Evolutionary conservation across 2,329 filamentous ascomycete genomes (phyloP), one percentile per base, ranked within the genome.

Genomic region (Didymella glomerata): DNA sequence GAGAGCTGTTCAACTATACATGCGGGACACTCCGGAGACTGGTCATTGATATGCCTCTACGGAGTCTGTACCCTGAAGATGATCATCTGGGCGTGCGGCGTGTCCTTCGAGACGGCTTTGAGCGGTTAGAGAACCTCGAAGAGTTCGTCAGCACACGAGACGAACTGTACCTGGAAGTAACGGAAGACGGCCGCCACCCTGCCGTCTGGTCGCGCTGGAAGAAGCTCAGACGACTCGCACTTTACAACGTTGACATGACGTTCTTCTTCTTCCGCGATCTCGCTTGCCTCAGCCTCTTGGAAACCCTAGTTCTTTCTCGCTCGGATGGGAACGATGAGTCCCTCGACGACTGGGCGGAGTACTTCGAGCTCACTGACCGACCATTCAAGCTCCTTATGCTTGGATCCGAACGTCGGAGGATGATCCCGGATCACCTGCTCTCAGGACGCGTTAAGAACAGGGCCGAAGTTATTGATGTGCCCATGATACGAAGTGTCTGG

Each of bases 141-240:
- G 81, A 84, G 63, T 82, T 85, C 54, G 78, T 80, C 41, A 81
- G 79, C 64, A 73, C 83, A 20, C 76, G 75, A 8, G 81, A 83
- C 48, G 82, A 83, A 60, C 76, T 82, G 5, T 75, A 73, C n/a
- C 65, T 83, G 54, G 73, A 71, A 47, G 60, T 77, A 0, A 53
- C 58, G 18, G 61, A 52, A 14, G 50, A 58, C 6, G 57, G 44
- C 20, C 53, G 54, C 30, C 70, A 72, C 24, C 64, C 74, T 18
- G 74, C 74, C 10, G 76, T 82, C 3, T 84, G 82, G 82, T 71
- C 71, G 32, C 53, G 76, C 10, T 84, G 81, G 80, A 77, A 77
- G 8, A 72, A 76, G 4, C 71, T 84, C 24, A 71, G 70, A 67
- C 75, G 74, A 2, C 69, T 85, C 16, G 78, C 76, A 36, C 70